These are phyloP conservation scores for Rhexocercosporidium sp. DNA, from an alignment of 2,329 filamentous ascomycete genomes.

Conservation along the genomic window DNA sequence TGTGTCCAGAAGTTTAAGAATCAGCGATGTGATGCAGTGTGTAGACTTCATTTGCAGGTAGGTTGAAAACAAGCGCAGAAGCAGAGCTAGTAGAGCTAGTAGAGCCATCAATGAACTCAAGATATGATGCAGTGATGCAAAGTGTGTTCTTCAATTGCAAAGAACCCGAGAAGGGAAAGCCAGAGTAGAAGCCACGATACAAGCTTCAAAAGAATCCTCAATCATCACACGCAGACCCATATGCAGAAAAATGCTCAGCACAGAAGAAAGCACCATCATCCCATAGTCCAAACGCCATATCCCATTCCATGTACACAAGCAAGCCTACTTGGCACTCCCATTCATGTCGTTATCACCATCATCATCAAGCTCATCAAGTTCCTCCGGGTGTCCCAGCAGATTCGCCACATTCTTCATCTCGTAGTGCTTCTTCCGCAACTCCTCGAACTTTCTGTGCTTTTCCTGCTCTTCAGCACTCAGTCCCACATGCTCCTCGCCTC, in stretches of 20 bases:
- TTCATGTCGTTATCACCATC: conserved; percentile 56
- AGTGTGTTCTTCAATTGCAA: neutral
- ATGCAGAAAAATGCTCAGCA: conserved; percentile 10
- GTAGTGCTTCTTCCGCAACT: conserved; percentile 94
- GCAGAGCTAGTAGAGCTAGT: neutral
- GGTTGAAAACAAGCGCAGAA: neutral
- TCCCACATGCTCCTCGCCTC: conserved; percentile 60
- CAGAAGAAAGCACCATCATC: neutral
- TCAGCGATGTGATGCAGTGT: neutral
- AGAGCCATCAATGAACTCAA: neutral
- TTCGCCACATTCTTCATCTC: conserved; percentile 97
- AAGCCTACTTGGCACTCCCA: conserved; percentile 29
- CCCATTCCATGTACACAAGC: neutral
- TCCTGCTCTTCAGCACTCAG: conserved; percentile 76
- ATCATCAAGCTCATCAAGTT: conserved; percentile 64
- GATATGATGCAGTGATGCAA: conserved; percentile 7
- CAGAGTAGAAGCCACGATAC: conserved; percentile 1
- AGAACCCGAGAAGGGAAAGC: neutral
- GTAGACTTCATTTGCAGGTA: neutral
- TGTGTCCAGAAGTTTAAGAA: neutral
- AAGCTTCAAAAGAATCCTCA: neutral
- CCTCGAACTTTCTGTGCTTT: conserved; percentile 92
- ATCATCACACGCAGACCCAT: neutral
- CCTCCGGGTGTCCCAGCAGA: conserved; percentile 78
- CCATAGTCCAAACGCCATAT: conserved; percentile 14